Base-by-base conservation (phyloP, 768 basidiomycete species). In the Auricularia cornea region DNA sequence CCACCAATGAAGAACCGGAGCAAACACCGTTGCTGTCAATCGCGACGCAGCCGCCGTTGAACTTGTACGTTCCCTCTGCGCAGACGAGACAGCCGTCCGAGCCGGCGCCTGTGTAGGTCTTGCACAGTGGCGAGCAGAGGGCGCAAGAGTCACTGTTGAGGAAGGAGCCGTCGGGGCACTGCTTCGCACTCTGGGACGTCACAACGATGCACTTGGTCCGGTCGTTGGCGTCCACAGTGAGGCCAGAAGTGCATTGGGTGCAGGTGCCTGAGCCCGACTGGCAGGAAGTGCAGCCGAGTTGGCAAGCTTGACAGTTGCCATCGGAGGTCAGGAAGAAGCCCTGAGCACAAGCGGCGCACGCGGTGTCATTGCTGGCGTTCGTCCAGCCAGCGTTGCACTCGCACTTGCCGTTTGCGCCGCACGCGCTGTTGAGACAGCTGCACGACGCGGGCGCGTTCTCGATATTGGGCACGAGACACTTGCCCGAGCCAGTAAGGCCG, bases 351-450 rank as follows among this genome's bases (percentile, higher is more conserved):
- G 83, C 78, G 12, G 89, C 84, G 71, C 92, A 95, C 14, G 84
- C 81, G 0, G 88, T 92, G 8, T 90, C 90, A 67, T 90, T 87
- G 57, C 76, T 75, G 1, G 80, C 85, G 0, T 83, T 81, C 2
- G 83, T 83, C 88, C 89, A 95, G 0, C 93, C 93, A 0, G 84
- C 71, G 67, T 87, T 86, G 71, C 93, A 95, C 3, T 81, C 73
- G 69, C 93, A 94, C 65, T 87, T 83, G 0, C 89, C 86, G 62
- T 82, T 81, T 0, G 81, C 66, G 2, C 81, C 81, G 72, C 93
- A 96, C 54, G 83, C 73, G 2, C 93, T 94, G 68, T 94, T 94
- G 60, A 87, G 66, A 70, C 93, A 96, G 69, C 92, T 88, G 74
- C 93, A 96, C 2, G 80, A 81, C 38, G 83, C 80, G 2, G 88